Percentiles rank a stretch among this genome's conserved stretches.
These are phyloP conservation scores for Vinca minor DNA, from an alignment of 257 asterid species.

Conservation along the genomic window DNA sequence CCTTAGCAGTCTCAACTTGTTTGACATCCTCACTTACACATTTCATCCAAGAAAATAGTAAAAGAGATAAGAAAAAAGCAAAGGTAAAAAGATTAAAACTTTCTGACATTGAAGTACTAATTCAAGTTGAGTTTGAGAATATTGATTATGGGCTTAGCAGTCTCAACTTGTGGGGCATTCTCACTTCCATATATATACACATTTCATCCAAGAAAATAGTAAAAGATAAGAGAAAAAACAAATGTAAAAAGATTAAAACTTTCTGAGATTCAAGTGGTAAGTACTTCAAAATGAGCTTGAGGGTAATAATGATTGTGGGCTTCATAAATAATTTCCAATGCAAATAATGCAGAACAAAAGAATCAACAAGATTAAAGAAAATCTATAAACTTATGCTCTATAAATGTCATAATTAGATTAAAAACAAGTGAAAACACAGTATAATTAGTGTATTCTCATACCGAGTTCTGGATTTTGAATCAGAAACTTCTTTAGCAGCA, in stretches of 20 bases:
- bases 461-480: conserved; percentile 29
- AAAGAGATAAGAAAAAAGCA: too few relatives aligned
- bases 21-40: conserved; percentile 48
- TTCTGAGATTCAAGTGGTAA: too few relatives aligned
- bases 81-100: background rate
- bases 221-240: too few relatives aligned
- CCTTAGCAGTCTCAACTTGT: conserved; percentile 27
- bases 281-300: too few relatives aligned
- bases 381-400: background rate
- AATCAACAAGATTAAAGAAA: background rate
- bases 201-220: too few relatives aligned
- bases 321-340: background rate
- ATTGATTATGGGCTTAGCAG: too few relatives aligned
- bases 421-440: too few relatives aligned
- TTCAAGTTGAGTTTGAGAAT: background rate
- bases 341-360: conserved; percentile 2
- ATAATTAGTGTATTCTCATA: conserved; percentile 17
- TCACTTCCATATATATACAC: too few relatives aligned
- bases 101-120: background rate
- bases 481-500: conserved; percentile 23
- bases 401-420: background rate
- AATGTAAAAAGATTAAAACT: too few relatives aligned
- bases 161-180: too few relatives aligned
- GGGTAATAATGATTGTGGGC: background rate
- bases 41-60: conserved; percentile 20